Evolutionary conservation across 148 eudicot genomes (phyloP).

Genomic region (Suaeda aralocaspica): DNA sequence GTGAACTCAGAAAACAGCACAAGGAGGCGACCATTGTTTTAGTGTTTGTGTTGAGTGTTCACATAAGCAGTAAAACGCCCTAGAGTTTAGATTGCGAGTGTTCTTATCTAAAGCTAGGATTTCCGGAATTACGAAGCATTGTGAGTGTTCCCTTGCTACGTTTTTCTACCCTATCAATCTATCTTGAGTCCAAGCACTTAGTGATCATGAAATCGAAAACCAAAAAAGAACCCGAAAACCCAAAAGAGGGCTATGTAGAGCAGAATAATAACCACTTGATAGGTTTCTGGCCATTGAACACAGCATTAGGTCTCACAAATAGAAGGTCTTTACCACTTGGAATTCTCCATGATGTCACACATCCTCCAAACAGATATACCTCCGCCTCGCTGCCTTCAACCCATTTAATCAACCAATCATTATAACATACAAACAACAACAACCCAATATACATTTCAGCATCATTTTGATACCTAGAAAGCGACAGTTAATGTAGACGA

Average conservation of each 20-base stretch:
- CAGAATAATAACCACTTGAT: conserved; percentile 53
- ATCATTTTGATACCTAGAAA: too few species aligned
- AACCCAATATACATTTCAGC: too few species aligned
- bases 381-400: conserved; percentile 78
- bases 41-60: conserved; percentile 82
- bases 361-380: conserved; percentile 87
- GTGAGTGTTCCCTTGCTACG: too few species aligned
- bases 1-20: too few species aligned
- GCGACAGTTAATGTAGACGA: too few species aligned
- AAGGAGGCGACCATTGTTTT: too few species aligned
- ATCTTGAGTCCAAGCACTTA: too few species aligned
- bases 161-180: too few species aligned
- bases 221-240: neutral
- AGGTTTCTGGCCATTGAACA: conserved; percentile 94
- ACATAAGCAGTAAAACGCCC: neutral
- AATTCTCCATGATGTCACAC: conserved; percentile 93
- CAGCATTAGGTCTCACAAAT: conserved; percentile 96
- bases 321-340: conserved; percentile 73
- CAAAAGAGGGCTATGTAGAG: neutral
- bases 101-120: too few species aligned
- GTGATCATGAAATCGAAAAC: neutral
- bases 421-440: neutral
- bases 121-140: too few species aligned
- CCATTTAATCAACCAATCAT: conserved; percentile 1
- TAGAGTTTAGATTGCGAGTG: too few species aligned